phyloP scores from a whole-genome alignment of 305 asterid species.

The Fraxinus albicans region DNA sequence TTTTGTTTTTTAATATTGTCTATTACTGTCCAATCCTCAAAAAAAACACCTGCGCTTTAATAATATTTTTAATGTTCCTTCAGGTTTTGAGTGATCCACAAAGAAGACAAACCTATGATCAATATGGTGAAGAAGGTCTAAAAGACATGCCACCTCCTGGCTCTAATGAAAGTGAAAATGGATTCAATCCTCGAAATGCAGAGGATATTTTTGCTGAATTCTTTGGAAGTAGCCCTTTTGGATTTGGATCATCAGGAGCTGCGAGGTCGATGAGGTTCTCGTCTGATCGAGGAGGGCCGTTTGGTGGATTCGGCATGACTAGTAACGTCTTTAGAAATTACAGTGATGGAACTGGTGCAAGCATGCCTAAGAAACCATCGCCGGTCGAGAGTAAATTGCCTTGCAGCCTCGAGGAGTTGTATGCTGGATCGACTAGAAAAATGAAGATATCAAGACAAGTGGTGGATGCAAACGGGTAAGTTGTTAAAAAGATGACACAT shows the following conservation, averaged over 20 bases:
- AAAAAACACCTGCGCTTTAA: not conserved
- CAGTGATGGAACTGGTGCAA: slow-evolving; percentile 44
- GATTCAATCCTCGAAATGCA: slow-evolving; percentile 72
- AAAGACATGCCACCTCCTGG: slow-evolving; percentile 66
- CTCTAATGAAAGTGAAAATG: slow-evolving; percentile 49
- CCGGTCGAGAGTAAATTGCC: slow-evolving; percentile 77
- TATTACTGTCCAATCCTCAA: not conserved
- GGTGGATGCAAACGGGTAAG: slow-evolving; percentile 58
- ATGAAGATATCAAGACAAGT: slow-evolving; percentile 90
- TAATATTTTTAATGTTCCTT: not conserved
- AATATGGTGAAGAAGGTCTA: slow-evolving; percentile 77
- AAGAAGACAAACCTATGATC: slow-evolving; percentile 71
- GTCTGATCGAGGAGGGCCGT: slow-evolving; percentile 48
- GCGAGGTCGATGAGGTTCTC: slow-evolving; percentile 57
- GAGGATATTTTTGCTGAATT: slow-evolving; percentile 95
- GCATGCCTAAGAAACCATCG: slow-evolving; percentile 68
- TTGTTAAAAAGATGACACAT: not conserved
- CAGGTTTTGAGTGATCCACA: slow-evolving; percentile 84
- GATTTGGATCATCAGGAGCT: slow-evolving; percentile 58
- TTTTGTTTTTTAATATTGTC: not conserved
- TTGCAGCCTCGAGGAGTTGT: slow-evolving; percentile 81
- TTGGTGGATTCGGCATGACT: slow-evolving; percentile 41
- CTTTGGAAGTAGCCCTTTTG: slow-evolving; percentile 84
- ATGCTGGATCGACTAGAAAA: slow-evolving; percentile 78
- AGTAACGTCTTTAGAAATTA: slow-evolving; percentile 45